Evolutionary conservation across 345 rosid genomes (phyloP).

Genomic region (Lepidium africanum): DNA sequence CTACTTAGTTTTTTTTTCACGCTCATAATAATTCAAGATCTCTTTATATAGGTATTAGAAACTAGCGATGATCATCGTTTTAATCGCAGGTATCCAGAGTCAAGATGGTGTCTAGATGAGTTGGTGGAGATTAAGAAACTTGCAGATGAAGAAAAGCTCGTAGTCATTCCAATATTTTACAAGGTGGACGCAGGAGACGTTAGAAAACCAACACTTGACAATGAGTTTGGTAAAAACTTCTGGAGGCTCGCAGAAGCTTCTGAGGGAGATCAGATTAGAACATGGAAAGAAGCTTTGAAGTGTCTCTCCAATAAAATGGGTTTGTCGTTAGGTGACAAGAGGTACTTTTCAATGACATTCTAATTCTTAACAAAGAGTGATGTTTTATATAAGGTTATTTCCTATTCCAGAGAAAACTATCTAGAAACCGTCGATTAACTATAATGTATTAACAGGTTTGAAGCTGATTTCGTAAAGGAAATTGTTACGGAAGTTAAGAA

Average conservation of each 20-base stretch:
- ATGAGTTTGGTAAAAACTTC: constrained; percentile 13
- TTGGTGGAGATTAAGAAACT: background rate
- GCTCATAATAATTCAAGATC: too few relatives aligned
- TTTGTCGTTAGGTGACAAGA: background rate
- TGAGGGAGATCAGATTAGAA: background rate
- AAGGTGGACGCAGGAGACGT: background rate
- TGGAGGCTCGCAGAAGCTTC: background rate
- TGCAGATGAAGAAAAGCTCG: background rate
- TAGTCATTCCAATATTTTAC: background rate
- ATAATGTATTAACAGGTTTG: too few relatives aligned
- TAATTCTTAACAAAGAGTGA: too few relatives aligned
- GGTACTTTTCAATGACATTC: background rate
- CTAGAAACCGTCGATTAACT: too few relatives aligned
- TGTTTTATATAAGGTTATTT: too few relatives aligned
- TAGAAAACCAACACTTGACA: background rate
- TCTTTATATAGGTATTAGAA: too few relatives aligned
- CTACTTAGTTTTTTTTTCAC: too few relatives aligned
- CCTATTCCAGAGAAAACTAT: too few relatives aligned
- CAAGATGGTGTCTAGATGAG: constrained; percentile 11
- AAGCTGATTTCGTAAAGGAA: too few relatives aligned
- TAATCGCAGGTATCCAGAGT: constrained; percentile 17
- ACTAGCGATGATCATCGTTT: too few relatives aligned
- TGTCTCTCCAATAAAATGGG: background rate
- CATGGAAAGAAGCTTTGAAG: background rate
- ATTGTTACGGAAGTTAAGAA: too few relatives aligned